Conservation (phyloP, 768 basidiomycete genomes). For the Calocybe cyanea region DNA sequence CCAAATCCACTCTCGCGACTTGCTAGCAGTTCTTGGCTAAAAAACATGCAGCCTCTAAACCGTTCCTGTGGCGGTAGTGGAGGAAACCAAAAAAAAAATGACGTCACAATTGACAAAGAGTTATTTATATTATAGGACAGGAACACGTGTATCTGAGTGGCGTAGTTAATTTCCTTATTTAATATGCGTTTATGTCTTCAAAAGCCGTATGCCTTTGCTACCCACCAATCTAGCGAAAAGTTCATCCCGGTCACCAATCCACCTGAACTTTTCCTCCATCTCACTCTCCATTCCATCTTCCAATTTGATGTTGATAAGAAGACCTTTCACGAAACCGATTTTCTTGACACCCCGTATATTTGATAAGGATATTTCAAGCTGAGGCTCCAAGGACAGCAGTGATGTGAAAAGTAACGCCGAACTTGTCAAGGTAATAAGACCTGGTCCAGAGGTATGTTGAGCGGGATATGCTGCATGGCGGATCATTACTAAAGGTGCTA, state of each 20-base stretch:
- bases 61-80: too few relatives aligned
- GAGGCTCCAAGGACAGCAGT: conserved; percentile 41
- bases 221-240: conserved; percentile 63
- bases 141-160: too few relatives aligned
- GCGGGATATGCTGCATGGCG: conserved; percentile 51
- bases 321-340: conserved; percentile 47
- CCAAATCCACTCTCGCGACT: conserved; percentile 86
- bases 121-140: too few relatives aligned
- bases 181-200: conserved; percentile 29
- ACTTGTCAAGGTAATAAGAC: conserved; percentile 55
- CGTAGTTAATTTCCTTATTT: background rate
- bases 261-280: conserved; percentile 52
- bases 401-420: conserved; percentile 52
- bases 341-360: conserved; percentile 56
- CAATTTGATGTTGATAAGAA: conserved; percentile 42
- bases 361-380: conserved; percentile 40
- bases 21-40: conserved; percentile 74
- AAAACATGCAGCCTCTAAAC: too few relatives aligned
- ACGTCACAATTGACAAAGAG: background rate
- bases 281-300: conserved; percentile 28
- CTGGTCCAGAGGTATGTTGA: conserved; percentile 50
- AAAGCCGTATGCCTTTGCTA: conserved; percentile 45
- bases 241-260: conserved; percentile 62
- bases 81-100: background rate
- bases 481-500: background rate